Evolutionary conservation across 768 basidiomycete species (phyloP).

Genomic region (Leccinum aurantiacum): DNA sequence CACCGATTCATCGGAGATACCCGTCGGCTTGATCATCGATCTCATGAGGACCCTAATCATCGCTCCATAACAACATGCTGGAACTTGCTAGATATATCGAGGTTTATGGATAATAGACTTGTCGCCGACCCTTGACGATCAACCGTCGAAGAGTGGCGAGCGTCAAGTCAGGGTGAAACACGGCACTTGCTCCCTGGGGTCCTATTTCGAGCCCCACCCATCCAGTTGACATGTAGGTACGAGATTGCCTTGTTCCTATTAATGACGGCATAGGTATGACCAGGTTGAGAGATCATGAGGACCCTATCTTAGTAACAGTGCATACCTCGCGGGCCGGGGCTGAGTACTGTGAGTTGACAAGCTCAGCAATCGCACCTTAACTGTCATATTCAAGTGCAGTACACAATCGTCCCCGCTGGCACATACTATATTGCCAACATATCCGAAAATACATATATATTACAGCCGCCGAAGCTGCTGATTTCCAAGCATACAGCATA

Average conservation of each 20-base stretch:
- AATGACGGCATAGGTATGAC: neutral
- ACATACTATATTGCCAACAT: neutral
- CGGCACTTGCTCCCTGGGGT: neutral
- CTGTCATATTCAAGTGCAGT: neutral
- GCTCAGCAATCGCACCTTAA: neutral
- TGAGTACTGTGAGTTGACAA: neutral
- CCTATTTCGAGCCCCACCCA: neutral
- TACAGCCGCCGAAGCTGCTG: neutral
- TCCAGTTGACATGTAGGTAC: neutral
- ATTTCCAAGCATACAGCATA: neutral
- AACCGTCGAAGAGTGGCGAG: neutral
- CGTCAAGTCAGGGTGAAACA: neutral
- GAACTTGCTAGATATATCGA: neutral
- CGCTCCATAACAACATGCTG: constrained; percentile 1
- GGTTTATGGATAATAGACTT: neutral
- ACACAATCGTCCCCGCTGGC: neutral
- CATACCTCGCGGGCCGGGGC: neutral
- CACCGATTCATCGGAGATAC: neutral
- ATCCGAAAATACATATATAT: neutral
- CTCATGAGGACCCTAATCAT: neutral
- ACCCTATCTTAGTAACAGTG: neutral
- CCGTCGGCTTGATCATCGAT: neutral
- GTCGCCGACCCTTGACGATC: neutral
- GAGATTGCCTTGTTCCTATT: neutral
- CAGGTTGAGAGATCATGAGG: neutral